Percentiles rank a stretch among this genome's conserved stretches.
Evolutionary conservation across 306 rosid species (phyloP).

Genomic region (Vicia sativa): DNA sequence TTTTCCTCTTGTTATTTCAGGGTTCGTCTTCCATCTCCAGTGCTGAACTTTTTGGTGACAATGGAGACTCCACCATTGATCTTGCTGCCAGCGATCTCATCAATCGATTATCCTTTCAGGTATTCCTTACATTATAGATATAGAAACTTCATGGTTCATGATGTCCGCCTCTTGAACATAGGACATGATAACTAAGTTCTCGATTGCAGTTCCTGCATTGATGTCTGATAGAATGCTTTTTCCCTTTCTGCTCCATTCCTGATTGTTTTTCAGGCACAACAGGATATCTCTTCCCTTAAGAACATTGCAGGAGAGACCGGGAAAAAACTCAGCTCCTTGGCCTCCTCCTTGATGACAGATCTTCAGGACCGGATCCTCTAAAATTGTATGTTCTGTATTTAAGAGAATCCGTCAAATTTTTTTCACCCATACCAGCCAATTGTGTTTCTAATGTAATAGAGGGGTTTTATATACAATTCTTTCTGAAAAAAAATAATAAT

Average conservation of each 20-base stretch:
- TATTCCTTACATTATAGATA: slow-evolving; percentile 23
- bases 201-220: slow-evolving; percentile 5
- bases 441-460: slow-evolving; percentile 48
- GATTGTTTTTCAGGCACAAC: slow-evolving; percentile 66
- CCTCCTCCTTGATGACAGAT: slow-evolving; percentile 80
- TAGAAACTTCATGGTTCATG: background rate
- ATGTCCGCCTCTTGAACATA: background rate
- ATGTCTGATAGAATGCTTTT: background rate
- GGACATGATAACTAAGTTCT: background rate
- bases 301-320: slow-evolving; percentile 94
- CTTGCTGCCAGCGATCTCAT: slow-evolving; percentile 64
- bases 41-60: slow-evolving; percentile 79
- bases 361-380: slow-evolving; percentile 86
- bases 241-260: background rate
- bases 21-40: slow-evolving; percentile 84
- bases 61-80: slow-evolving; percentile 58
- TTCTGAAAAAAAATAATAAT: slow-evolving; percentile 39
- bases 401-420: slow-evolving; percentile 29
- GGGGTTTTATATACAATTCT: slow-evolving; percentile 40
- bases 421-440: slow-evolving; percentile 31
- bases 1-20: slow-evolving; percentile 46
- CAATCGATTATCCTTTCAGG: slow-evolving; percentile 79
- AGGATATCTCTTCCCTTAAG: slow-evolving; percentile 81
- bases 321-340: slow-evolving; percentile 83
- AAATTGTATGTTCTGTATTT: slow-evolving; percentile 47